Evolutionary conservation across 495 filamentous ascomycete species (phyloP).

Genomic region (Hamigera avellanea): DNA sequence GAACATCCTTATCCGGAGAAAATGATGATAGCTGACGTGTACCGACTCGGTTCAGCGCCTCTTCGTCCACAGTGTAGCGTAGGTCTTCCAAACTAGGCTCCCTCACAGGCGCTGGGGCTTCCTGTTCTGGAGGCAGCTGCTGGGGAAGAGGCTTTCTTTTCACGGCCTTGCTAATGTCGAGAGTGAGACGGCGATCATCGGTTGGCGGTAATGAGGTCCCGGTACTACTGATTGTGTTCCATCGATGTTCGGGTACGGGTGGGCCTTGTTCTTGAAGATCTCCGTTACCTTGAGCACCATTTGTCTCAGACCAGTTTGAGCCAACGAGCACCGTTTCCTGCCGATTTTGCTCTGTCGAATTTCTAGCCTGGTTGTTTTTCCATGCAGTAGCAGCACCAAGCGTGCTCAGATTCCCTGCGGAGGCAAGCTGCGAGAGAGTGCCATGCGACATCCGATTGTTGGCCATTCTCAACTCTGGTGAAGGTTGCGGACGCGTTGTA

Average conservation of each 20-base stretch:
- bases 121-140: constrained; percentile 3
- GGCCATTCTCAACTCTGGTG: constrained; percentile 62
- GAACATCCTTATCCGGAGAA: constrained; percentile 17
- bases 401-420: constrained; percentile 41
- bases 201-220: constrained; percentile 13
- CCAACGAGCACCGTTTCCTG: constrained; percentile 3
- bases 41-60: constrained; percentile 42
- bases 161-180: constrained; percentile 35
- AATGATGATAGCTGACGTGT: constrained; percentile 19
- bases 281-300: background rate
- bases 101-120: constrained; percentile 6
- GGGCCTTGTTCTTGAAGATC: constrained; percentile 4
- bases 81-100: constrained; percentile 54
- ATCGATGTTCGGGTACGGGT: constrained; percentile 10
- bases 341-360: constrained; percentile 8
- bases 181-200: constrained; percentile 23
- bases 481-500: constrained; percentile 51
- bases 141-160: constrained; percentile 56
- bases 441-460: constrained; percentile 71
- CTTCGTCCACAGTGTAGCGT: constrained; percentile 53
- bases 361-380: constrained; percentile 13
- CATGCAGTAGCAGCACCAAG: constrained; percentile 22
- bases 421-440: constrained; percentile 66
- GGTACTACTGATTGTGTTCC: constrained; percentile 5
- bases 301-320: background rate